Evolutionary conservation across 768 basidiomycete genomes (phyloP).

Genomic region (Phanerodontia chrysosporium): DNA sequence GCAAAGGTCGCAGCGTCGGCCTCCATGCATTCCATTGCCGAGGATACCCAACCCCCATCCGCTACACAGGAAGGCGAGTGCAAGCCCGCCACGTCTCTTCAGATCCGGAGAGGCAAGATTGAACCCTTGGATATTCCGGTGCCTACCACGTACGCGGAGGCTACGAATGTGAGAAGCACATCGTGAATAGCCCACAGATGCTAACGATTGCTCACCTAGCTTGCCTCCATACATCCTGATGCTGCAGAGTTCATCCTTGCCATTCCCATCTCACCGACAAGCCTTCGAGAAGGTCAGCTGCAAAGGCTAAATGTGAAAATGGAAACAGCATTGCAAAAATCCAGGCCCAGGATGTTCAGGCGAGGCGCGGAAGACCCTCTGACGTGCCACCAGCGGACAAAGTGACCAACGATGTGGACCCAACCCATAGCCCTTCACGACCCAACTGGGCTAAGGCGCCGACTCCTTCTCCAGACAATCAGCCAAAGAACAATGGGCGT

Average conservation of each 20-base stretch:
- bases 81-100: not conserved
- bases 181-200: not conserved
- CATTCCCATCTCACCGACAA: conserved; percentile 2
- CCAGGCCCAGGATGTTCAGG: too few species aligned
- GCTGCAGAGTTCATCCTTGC: conserved; percentile 14
- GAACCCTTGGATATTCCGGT: conserved; percentile 15
- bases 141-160: conserved; percentile 21
- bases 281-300: not conserved
- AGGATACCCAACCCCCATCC: not conserved
- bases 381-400: not conserved
- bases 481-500: not conserved
- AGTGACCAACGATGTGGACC: not conserved
- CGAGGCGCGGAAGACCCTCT: not conserved
- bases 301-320: not conserved
- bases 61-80: not conserved
- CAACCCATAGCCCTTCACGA: not conserved
- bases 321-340: too few species aligned
- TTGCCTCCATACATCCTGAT: conserved; percentile 16
- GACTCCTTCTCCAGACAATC: not conserved
- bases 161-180: conserved; percentile 17
- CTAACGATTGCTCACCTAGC: conserved; percentile 2
- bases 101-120: conserved; percentile 9
- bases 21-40: not conserved
- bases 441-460: conserved; percentile 17
- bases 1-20: not conserved